Base-by-base conservation (phyloP, 2,329 filamentous ascomycete genomes). In the Pezicula radicicola region DNA sequence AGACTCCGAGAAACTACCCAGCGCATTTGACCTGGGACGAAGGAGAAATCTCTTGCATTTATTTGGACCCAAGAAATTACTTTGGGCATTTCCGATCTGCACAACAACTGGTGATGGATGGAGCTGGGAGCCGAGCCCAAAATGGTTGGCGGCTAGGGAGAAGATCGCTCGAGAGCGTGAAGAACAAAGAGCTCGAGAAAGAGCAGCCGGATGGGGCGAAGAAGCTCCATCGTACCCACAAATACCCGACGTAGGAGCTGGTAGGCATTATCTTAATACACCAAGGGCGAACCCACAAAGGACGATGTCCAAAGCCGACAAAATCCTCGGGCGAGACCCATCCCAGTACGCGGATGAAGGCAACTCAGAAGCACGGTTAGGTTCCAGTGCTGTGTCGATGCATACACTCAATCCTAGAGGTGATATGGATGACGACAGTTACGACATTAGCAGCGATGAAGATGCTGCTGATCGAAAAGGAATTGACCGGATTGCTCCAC, bases 101-200 rank as follows among this genome's bases (percentile, higher is more conserved):
- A 97, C 88, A 64, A 96, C 91, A 2, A 89, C 84, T 0, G 93
- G 93, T 33, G 90, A 99, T 68, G 94, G 94, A 19, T 99, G 93
- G 93, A 79, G 78, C 42, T 99, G 94, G 94, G 91, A 97, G 63
- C 81, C 92, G 1, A 95, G 85, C 64, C 78, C 82, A 1, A 83
- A 82, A 59, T 99, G 94, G 88, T 57, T 89, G 3, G 83, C 85
- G 35, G 88, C 86, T 4, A 77, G 85, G 41, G 85, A 91, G 6
- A 74, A 74, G 18, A 75, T 91, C n/a, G 72, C 74, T 4, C 60
- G 64, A 9, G 81, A 86, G 54, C 72, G 83, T 43, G 75, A 81
- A 49, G 74, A 79, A 46, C 86, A 89, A 65, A 76, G 79, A 46
- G 74, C 77, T 54, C 74, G 86, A 50, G 87, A 91, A 67, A 72